Percentiles rank a stretch among this genome's conserved stretches.
Conservation (phyloP, 805 yeast species). For the Jamesozyma piceae region DNA sequence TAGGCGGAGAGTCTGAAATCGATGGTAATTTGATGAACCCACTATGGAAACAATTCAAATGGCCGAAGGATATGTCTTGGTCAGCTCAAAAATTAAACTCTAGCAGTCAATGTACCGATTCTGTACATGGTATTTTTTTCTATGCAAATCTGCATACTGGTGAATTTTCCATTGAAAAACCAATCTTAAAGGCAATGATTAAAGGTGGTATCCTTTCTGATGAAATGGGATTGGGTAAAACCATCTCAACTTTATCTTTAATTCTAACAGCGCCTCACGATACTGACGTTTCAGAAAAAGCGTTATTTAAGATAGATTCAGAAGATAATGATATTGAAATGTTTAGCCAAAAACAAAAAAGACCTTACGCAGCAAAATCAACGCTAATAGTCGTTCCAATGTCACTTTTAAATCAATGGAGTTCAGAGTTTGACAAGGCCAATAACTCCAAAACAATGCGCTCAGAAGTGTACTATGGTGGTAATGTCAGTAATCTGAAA, state of each 20-base stretch:
- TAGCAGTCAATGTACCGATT: background rate
- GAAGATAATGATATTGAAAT: slow-evolving; percentile 1
- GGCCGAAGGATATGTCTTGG: slow-evolving; percentile 54
- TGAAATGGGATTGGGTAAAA: slow-evolving; percentile 95
- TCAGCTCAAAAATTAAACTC: slow-evolving; percentile 17
- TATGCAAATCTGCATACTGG: slow-evolving; percentile 77
- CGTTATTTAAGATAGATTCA: slow-evolving; percentile 4
- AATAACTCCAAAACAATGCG: slow-evolving; percentile 36
- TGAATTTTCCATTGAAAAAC: slow-evolving; percentile 59
- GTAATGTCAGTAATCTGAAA: slow-evolving; percentile 44
- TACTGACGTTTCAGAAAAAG: slow-evolving; percentile 11
- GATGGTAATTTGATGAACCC: slow-evolving; percentile 64
- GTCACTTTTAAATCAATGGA: slow-evolving; percentile 90
- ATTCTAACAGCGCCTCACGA: slow-evolving; percentile 59
- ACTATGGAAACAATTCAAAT: slow-evolving; percentile 67
- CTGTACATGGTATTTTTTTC: slow-evolving; percentile 32
- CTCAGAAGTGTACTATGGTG: slow-evolving; percentile 70
- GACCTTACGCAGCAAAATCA: slow-evolving; percentile 53
- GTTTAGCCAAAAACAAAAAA: slow-evolving; percentile 1
- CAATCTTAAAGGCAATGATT: slow-evolving; percentile 49
- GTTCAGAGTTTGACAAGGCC: slow-evolving; percentile 57
- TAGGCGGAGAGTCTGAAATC: slow-evolving; percentile 25
- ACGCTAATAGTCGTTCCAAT: slow-evolving; percentile 82
- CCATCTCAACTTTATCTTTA: slow-evolving; percentile 72
- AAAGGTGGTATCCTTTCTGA: slow-evolving; percentile 89